These are phyloP conservation scores for Wallacemonas sp. DNA, from an alignment of 208 protist species.

Conservation along the genomic window DNA sequence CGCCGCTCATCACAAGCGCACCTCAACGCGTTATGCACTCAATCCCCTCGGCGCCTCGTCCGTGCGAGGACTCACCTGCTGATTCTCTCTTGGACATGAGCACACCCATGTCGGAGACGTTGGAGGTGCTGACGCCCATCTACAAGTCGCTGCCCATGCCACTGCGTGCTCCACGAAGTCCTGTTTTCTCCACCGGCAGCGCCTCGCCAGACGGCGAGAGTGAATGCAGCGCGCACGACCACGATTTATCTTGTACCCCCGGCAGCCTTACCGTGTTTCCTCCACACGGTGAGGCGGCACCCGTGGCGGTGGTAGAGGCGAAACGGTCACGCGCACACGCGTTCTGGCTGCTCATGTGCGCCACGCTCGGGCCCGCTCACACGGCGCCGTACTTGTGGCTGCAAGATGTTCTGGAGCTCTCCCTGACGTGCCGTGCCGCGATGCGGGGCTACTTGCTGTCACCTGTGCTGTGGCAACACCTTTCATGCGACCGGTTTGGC, in stretches of 20 bases:
- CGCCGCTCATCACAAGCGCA: no score
- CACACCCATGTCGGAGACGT: no score
- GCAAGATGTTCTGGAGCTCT: conserved; percentile 5
- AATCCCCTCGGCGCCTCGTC: no score
- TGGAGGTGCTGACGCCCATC: conserved; percentile 4
- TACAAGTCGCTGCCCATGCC: neutral
- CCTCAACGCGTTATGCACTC: neutral
- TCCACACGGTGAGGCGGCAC: no score
- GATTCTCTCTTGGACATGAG: no score
- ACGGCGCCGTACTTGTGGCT: conserved; percentile 4
- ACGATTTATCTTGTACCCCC: no score
- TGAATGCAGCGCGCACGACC: neutral
- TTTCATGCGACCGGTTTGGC: neutral
- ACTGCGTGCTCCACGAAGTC: conserved; percentile 2
- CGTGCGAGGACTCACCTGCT: no score
- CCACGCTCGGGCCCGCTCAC: neutral
- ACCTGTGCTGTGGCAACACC: neutral
- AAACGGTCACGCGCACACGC: neutral
- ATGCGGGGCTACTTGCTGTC: neutral
- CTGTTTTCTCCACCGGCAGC: neutral
- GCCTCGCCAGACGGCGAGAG: no score
- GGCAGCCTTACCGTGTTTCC: no score
- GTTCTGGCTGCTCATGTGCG: conserved; percentile 1
- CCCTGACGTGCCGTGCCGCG: neutral
- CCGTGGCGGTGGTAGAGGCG: neutral